Evolutionary conservation across 108 stramenopile genomes (phyloP), one percentile per base, ranked within the genome.

Genomic region (Phaeodactylum tricornutum): DNA sequence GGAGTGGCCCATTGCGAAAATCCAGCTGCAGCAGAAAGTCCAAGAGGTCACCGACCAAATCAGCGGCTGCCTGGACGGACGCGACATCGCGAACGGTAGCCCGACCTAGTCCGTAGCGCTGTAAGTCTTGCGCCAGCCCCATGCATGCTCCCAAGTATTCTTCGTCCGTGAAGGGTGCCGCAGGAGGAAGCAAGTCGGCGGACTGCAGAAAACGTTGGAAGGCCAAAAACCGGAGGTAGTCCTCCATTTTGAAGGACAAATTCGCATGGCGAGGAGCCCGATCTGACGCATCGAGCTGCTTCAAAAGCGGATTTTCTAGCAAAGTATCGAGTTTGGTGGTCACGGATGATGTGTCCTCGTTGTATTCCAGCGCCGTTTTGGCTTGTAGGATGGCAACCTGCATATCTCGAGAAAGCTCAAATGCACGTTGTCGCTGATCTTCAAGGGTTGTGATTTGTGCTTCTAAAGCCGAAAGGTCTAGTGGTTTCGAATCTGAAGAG

Each of bases 1-100:
- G 71, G 30, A 97, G 56, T 15, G 75, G 69, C 0, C 94, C 93
- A 69, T 97, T 97, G n/a, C 94, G 79, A 59, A 92, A 94, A 54
- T 95, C 90, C 51, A 93, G 86, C 45, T 71, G 45, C 5, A 92
- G 53, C 42, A 92, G 53, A 41, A 81, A 69, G 21, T 75, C 73
- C 41, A 83, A 57, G 3, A 87, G 52, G 27, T 59, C 55, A 3
- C 55, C 22, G 1, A 85, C 74, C 43, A 78, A 41, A 44, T 75
- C 65, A 9, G 75, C 49, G 14, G 77, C 71, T n/a, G 53, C 39
- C 19, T 56, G n/a, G 21, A 92, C 76, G 32, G 60, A 70, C 7
- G 43, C 8, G 0, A 69, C 52, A 50, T 75, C 77, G 15, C 69
- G 50, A 14, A 53, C 74, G 0, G 75, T 71, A 0, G 85, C 90